phyloP scores from a whole-genome alignment of 495 filamentous ascomycete species.

The Neurospora africana region DNA sequence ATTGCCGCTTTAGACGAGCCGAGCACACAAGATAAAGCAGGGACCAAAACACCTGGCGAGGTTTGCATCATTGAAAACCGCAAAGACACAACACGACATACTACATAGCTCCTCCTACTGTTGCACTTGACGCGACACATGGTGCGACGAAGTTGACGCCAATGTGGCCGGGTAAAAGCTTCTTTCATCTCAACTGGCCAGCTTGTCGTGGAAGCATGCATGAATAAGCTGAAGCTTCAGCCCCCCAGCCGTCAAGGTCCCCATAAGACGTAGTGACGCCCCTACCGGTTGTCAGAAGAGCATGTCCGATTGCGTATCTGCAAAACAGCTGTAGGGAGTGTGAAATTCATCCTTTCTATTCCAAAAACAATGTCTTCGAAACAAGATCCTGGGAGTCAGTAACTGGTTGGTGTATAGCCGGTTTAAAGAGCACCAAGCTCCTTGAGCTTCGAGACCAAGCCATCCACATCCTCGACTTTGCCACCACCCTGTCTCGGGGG shows the following conservation, averaged over 20 bases:
- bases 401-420: background rate
- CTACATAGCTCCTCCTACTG: background rate
- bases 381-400: background rate
- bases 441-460: slow-evolving; percentile 83
- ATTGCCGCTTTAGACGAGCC: background rate
- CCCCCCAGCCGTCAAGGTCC: background rate
- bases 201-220: background rate
- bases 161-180: background rate
- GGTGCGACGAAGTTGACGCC: background rate
- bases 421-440: slow-evolving; percentile 82
- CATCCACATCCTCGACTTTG: slow-evolving; percentile 95
- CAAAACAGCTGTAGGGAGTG: background rate
- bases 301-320: background rate
- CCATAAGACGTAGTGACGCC: background rate
- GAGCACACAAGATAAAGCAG: background rate
- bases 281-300: background rate
- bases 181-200: background rate
- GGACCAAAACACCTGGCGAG: background rate
- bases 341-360: background rate
- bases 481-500: slow-evolving; percentile 81
- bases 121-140: background rate
- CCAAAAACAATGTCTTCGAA: background rate
- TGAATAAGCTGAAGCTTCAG: background rate
- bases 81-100: background rate
- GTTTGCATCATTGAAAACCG: background rate